Evolutionary conservation across 2,329 filamentous ascomycete species (phyloP), one percentile per base, ranked within the genome.

Genomic region (Aspergillus cejpii): DNA sequence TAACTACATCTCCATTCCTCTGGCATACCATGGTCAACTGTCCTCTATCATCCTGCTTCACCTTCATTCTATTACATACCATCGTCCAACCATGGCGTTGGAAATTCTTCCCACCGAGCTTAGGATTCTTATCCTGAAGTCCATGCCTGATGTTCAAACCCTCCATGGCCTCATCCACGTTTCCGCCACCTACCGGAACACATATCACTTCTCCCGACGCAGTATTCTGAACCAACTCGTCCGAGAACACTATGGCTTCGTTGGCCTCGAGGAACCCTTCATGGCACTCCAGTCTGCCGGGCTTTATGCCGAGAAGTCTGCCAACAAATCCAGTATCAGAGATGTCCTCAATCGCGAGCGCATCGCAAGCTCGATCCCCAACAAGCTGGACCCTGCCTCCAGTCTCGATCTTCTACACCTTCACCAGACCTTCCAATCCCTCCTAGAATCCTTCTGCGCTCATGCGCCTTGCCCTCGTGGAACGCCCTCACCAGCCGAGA

Each of bases 71-170:
- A 17, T 17, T 17, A 2, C 3, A 11, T 17, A 33, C 14, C 4
- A 11, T 17, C 5, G 11, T 19, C 15, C 36, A 39, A 28, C 20
- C 38, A 50, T 50, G 48, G 38, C 45, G 20, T 28, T 53, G 11
- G 50, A 53, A 45, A 31, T 34, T 8, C 41, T 53, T 11, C 48
- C 50, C 1, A 38, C 50, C 14, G 50, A 53, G 38, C 43, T 53
- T 1, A 45, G 45, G 17, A 45, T 53, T 33, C 45, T 40, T 8
- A 39, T 53, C 1, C 45, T 53, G 21, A 19, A 49, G 29, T 31
- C 39, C 8, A 27, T 52, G n/a, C 47, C 47, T 2, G 43, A 53
- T 29, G 29, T 44, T 10, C 36, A 28, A 11, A 37, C 50, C 31
- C 44, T 53, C 23, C 37, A 49, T n/a, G 28, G 39, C 10, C 45